Base-by-base conservation (phyloP, 345 rosid species). In the Salix exigua region DNA sequence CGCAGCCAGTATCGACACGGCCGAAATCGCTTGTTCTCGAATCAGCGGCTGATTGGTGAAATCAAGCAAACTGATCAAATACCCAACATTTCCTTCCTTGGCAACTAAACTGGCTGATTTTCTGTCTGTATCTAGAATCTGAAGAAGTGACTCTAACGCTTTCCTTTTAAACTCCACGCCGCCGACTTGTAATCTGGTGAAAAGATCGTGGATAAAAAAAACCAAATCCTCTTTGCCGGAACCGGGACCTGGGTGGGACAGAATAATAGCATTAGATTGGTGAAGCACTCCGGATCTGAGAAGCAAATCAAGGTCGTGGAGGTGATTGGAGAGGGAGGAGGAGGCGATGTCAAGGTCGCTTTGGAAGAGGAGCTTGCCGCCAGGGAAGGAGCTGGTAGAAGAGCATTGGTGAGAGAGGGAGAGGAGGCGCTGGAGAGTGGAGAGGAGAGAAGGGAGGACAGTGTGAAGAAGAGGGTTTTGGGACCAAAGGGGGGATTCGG, bases 331-430 rank as follows among this genome's bases (percentile, higher is more conserved):
- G 58, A 93, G 90, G 4, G 93, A 78, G 21, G 91, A 71, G 25
- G 92, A 85, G 71, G 91, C 86, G n/a, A 91, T 91, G 74, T 93
- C 96, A 74, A 93, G 96, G 86, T 93, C 97, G 84, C 96, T 91
- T 84, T 93, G 97, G 87, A 91, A 88, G 51, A 82, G 83, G 40
- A 93, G 94, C 86, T 93, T 93, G 33, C 94, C 94, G 75, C 92
- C 92, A 73, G 85, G 73, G 86, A 90, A 85, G 63, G 91, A 78
- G 46, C 78, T 68, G 80, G 79, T 81, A 21, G 85, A 66, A 66
- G 85, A 61, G 76, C 89, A 87, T 81, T 89, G 92, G 76, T 81
- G 81, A 44, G 87, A 88, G 85, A 93, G 96, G 7, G 94, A 83
- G 12, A 85, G 67, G 53, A 93, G 89, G 38, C 94, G 92, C 72